phyloP scores from a whole-genome alignment of 2,329 filamentous ascomycete genomes.

The Fusarium phyllophilum region DNA sequence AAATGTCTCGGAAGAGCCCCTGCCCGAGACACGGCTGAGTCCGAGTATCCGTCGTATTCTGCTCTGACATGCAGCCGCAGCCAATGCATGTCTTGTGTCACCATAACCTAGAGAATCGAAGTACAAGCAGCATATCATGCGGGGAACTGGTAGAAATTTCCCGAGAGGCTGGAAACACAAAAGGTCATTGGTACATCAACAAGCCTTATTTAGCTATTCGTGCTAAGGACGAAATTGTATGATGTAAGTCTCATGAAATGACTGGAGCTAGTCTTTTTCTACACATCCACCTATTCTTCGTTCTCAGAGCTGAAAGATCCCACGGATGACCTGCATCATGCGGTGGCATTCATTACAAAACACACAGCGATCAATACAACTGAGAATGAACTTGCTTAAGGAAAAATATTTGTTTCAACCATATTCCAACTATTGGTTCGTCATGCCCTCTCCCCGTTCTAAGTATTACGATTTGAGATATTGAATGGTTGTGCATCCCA shows the following conservation, averaged over 20 bases:
- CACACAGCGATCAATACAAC: rapidly evolving
- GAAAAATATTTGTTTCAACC: too few species aligned
- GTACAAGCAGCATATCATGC: not conserved
- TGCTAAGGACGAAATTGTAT: too few species aligned
- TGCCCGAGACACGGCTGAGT: not conserved
- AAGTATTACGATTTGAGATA: rapidly evolving
- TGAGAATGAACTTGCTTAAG: rapidly evolving
- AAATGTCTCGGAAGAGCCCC: not conserved
- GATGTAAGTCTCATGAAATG: too few species aligned
- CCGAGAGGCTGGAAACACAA: not conserved
- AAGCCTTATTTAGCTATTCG: not conserved
- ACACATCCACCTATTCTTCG: too few species aligned
- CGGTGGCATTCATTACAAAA: rapidly evolving
- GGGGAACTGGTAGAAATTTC: not conserved
- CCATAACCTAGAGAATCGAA: rapidly evolving
- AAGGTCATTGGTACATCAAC: not conserved
- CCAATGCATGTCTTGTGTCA: not conserved
- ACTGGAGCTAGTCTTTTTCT: too few species aligned
- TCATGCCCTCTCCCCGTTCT: rapidly evolving
- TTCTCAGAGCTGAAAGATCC: too few species aligned
- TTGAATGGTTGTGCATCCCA: constrained; percentile 48
- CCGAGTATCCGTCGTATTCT: not conserved
- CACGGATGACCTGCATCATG: not conserved
- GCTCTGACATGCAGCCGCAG: rapidly evolving
- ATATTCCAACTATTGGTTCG: rapidly evolving